These are phyloP conservation scores for Sporothrix phasma DNA, from an alignment of 2,329 filamentous ascomycete genomes.

Conservation along the genomic window DNA sequence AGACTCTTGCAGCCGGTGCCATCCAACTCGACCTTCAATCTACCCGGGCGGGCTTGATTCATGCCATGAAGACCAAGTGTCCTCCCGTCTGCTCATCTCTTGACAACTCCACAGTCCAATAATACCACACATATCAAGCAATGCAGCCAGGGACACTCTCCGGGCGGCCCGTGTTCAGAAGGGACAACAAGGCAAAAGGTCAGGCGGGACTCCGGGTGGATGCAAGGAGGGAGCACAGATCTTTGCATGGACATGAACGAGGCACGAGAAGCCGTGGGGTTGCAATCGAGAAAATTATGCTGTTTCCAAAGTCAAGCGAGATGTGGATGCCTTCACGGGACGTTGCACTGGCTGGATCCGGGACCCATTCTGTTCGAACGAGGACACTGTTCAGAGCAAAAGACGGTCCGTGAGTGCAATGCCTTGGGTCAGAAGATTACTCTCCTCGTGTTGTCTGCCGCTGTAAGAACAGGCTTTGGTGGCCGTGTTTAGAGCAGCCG, in stretches of 20 bases:
- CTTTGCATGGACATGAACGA: neutral
- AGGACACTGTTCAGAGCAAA: neutral
- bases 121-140: neutral
- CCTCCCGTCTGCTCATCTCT: neutral
- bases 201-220: neutral
- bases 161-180: neutral
- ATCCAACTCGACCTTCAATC: neutral
- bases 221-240: neutral
- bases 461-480: too few species aligned
- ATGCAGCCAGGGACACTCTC: neutral
- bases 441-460: too few species aligned
- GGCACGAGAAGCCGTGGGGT: neutral
- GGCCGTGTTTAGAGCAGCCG: too few species aligned
- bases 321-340: neutral
- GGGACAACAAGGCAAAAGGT: neutral
- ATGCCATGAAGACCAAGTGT: too few species aligned
- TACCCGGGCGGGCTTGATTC: neutral
- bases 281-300: too few species aligned
- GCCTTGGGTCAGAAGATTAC: too few species aligned
- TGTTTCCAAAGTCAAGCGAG: neutral
- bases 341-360: neutral
- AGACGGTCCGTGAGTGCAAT: too few species aligned
- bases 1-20: neutral
- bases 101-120: neutral
- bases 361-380: neutral